Percentiles rank a stretch among this genome's conserved stretches.
phyloP scores from a whole-genome alignment of 345 rosid species.

The Erucastrum elatum region DNA sequence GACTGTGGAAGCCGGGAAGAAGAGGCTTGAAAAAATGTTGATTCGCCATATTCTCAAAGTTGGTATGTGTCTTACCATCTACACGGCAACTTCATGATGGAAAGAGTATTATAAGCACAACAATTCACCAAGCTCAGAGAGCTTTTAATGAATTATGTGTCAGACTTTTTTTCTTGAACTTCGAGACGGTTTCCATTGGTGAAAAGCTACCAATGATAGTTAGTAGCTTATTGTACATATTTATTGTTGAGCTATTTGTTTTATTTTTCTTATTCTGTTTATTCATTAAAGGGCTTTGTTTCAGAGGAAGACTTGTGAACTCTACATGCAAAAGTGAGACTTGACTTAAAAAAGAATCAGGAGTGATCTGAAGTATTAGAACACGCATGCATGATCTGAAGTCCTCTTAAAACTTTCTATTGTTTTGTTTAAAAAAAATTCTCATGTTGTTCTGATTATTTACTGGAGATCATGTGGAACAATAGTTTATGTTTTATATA shows the following conservation, averaged over 20 bases:
- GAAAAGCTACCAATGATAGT: background rate
- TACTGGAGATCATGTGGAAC: background rate
- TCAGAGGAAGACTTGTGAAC: background rate
- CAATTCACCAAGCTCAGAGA: background rate
- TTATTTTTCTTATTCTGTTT: background rate
- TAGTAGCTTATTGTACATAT: background rate
- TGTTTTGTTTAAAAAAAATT: too few relatives aligned
- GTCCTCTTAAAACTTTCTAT: background rate
- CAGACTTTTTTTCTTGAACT: background rate
- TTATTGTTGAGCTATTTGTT: background rate
- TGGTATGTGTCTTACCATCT: background rate
- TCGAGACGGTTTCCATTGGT: conserved; percentile 15
- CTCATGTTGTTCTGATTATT: background rate
- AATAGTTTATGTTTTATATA: background rate
- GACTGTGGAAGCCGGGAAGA: conserved; percentile 22
- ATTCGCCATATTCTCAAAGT: conserved; percentile 5
- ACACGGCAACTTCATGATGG: background rate
- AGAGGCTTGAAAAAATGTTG: conserved; percentile 34
- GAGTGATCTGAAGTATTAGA: background rate
- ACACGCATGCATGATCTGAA: background rate
- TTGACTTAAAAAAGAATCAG: background rate
- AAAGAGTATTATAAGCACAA: background rate
- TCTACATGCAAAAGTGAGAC: background rate
- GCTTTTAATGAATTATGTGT: background rate
- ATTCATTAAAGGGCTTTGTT: background rate